Base-by-base conservation (phyloP, 225 moss, liverwort and hornwort species). In the Asterella californica region DNA sequence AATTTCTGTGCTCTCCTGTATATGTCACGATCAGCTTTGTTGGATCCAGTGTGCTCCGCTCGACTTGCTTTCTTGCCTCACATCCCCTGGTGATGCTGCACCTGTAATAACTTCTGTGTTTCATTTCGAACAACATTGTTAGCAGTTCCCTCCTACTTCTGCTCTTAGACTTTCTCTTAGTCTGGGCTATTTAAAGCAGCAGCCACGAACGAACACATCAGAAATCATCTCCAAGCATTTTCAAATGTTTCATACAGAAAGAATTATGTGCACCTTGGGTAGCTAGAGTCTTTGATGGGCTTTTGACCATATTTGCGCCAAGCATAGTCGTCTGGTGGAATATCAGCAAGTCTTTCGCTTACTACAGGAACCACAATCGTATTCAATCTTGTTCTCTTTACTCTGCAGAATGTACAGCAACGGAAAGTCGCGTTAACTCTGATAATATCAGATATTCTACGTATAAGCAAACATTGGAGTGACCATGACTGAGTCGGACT, bases 231-330 rank as follows among this genome's bases (percentile, higher is more conserved):
- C 42, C 42, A 42, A 42, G 42, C 42, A 42, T 42, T 42, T 42
- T 7, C 42, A 42, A 42, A 7, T 42, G 42, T 42, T 64, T 32
- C 64, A 64, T 27, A 64, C 64, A 64, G 27, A 14, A 24, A 64
- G 29, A 9, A 32, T 8, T 64, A 32, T 5, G 5, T 15, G 2
- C 83, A 95, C 93, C 95, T 91, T 36, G 95, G 95, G 64, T 0
- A 93, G 93, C 24, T 57, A 38, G 95, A 95, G 42, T 93, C 95
- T 76, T 93, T 95, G 80, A 95, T 95, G 45, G 95, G 95, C 79
- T 95, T 95, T 85, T 95, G 95, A 63, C 95, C 95, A 79, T 95
- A 95, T 78, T 95, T 95, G 76, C 95, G 88, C 95, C 95, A 93
- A 10, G 95, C 93, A 77, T 88, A 95, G 54, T 95, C 93, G 83